Evolutionary conservation across 2,329 filamentous ascomycete genomes (phyloP), one percentile per base, ranked within the genome.

Genomic region (Laburnicola sp.): DNA sequence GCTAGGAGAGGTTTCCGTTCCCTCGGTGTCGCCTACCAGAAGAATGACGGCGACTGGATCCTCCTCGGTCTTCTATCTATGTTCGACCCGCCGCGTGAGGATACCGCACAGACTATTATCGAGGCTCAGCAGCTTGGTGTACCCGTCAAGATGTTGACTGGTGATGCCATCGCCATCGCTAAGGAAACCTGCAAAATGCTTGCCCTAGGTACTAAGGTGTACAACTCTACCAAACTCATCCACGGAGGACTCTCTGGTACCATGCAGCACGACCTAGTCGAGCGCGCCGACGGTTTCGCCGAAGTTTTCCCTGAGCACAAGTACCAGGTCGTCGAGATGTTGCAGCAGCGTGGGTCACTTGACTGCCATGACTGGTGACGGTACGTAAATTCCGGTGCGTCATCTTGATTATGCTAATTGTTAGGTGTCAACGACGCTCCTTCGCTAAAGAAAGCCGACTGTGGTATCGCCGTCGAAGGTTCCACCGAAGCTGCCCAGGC

Each of bases 131-230:
- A 86, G 71, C 85, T 90, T 51, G 87, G 87, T 79, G 86, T 90
- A 30, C 84, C 83, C 59, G 87, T 90, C 63, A 90, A 90, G 83
- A 90, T 90, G 87, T 78, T 90, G 74, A 90, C 87, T 76, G 87
- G 87, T 82, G 87, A 90, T 70, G 87, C 87, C 59, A 87, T 89
- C 64, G 86, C 87, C 64, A 90, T 90, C 60, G 87, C 87, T 53
- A 89, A 89, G 79, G 87, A 90, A 76, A 90, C 87, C 62, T 90
- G 87, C 82, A 88, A 89, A 79, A 89, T 89, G 85, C 80, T 90
- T 71, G 86, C 86, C 60, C 83, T 90, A 53, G 86, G 86, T 64
- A 89, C 87, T 71, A 89, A 89, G 80, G 87, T 91, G 60, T 90
- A 90, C 80, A 88, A 89, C 79, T 89, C 87, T 53, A 84, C 87